Evolutionary conservation across 2,329 filamentous ascomycete genomes (phyloP).

Genomic region (Scorias spongiosa): DNA sequence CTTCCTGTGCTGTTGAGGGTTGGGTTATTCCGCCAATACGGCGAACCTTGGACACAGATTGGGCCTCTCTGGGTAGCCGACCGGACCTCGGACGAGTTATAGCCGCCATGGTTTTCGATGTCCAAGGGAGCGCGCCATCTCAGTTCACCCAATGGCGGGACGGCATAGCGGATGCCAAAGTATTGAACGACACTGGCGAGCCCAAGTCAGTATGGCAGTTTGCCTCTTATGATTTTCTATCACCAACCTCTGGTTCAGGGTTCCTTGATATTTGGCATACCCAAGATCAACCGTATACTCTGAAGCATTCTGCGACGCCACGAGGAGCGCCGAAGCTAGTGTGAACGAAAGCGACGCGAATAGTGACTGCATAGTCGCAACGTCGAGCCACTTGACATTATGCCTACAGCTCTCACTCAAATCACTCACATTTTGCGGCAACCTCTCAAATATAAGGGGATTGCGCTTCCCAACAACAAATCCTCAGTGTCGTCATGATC

Average conservation of each 20-base stretch:
- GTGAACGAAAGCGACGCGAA: too few relatives aligned
- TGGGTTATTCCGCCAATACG: conserved; percentile 5
- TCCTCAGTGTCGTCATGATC: too few relatives aligned
- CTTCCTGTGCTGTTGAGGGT: conserved; percentile 9
- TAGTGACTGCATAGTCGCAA: too few relatives aligned
- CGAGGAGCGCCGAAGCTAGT: too few relatives aligned
- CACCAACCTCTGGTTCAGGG: not conserved
- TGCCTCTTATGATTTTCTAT: too few relatives aligned
- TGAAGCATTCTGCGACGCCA: not conserved
- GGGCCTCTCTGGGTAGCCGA: conserved; percentile 14
- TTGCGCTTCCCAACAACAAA: too few relatives aligned
- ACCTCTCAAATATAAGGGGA: too few relatives aligned
- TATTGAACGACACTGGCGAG: conserved; percentile 6
- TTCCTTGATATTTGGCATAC: not conserved
- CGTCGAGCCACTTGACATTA: too few relatives aligned
- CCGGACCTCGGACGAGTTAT: conserved; percentile 7
- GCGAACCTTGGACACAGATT: conserved; percentile 15
- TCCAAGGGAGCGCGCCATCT: conserved; percentile 18
- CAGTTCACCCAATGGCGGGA: conserved; percentile 14
- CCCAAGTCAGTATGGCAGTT: not conserved
- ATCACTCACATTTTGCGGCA: too few relatives aligned
- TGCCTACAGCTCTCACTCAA: too few relatives aligned
- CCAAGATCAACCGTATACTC: not conserved
- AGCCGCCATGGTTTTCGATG: conserved; percentile 13
- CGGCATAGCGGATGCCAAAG: conserved; percentile 17